Base-by-base conservation (phyloP, 1,284 basidiomycete genomes). In the Athelia sp. region DNA sequence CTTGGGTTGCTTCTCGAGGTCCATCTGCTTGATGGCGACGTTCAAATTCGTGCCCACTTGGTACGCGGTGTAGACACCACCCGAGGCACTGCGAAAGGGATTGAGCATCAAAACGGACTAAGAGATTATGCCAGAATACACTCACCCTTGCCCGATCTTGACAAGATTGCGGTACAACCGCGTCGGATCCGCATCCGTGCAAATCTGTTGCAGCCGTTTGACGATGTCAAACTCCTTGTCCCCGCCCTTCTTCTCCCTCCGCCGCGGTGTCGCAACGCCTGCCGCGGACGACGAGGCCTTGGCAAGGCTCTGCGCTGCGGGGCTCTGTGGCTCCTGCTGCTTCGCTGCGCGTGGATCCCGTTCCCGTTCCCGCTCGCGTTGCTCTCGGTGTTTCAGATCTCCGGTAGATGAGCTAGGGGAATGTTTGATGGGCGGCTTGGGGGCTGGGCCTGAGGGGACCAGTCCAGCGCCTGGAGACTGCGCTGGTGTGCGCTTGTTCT, bases 11-110 rank as follows among this genome's bases (percentile, higher is more conserved):
- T 98, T 98, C 69, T 98, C 94, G 29, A 99, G 79, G 74, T 99
- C 96, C 97, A 99, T 99, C 71, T 99, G 96, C 71, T 99, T 99
- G 80, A 99, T 99, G 24, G 97, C 97, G 24, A 99, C 97, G 3
- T 87, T 90, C 43, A 91, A 62, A 66, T 96, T 96, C 23, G 90
- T 92, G 43, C 93, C 94, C 52, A 95, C 87, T 70, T 98, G 94
- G 63, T 98, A 97, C 14, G 96, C 95, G 4, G 96, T 98, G 70
- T 97, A 99, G 1, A 99, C 96, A 52, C 95, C 96, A 45, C 97
- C 97, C 15, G 93, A 97, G 3, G 97, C 95, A 56, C 92, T 93
- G 58, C 24, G 9, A n/a, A 52, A 44, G 47, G 22, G n/a, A n/a
- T n/a, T n/a, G n/a, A n/a, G n/a, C n/a, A n/a, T n/a, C n/a, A n/a